Evolutionary conservation across 192 early-diverging fungal genomes (phyloP).

Genomic region (Rhizophagus clarus): DNA sequence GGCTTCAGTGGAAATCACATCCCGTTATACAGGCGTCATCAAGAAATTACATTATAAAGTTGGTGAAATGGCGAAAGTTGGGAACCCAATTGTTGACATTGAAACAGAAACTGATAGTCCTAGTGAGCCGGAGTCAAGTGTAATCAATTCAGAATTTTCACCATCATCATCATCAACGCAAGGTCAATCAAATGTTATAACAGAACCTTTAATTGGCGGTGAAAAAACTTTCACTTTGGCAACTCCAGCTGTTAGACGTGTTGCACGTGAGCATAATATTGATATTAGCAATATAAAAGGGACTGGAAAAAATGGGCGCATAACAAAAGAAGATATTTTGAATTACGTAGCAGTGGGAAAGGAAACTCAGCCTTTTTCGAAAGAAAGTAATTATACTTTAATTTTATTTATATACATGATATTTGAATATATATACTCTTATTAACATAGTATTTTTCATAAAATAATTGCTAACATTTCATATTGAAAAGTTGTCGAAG

Average conservation of each 20-base stretch:
- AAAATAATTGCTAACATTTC: slow-evolving; percentile 32
- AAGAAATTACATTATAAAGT: slow-evolving; percentile 77
- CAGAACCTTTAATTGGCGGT: slow-evolving; percentile 25
- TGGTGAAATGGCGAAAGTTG: slow-evolving; percentile 92
- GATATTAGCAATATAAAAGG: slow-evolving; percentile 75
- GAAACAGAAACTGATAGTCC: slow-evolving; percentile 56
- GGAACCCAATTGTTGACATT: slow-evolving; percentile 87
- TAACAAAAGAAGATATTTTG: slow-evolving; percentile 93
- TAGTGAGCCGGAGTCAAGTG: slow-evolving; percentile 27
- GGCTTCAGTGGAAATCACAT: slow-evolving; percentile 98
- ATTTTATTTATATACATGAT: neutral
- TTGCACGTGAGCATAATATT: slow-evolving; percentile 79
- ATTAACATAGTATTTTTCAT: neutral
- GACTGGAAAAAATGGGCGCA: slow-evolving; percentile 80
- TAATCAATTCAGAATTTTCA: slow-evolving; percentile 18
- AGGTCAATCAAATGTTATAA: slow-evolving; percentile 15
- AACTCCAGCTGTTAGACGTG: slow-evolving; percentile 86
- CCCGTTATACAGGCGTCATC: slow-evolving; percentile 87
- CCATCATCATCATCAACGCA: slow-evolving; percentile 13
- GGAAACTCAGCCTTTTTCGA: neutral
- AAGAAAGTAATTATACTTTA: neutral
- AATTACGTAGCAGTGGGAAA: slow-evolving; percentile 44
- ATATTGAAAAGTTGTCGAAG: slow-evolving; percentile 48
- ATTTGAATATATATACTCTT: neutral
- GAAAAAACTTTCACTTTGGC: slow-evolving; percentile 55